A percentile compares a stretch with the other conserved stretches of the same genome.
Evolutionary conservation across 2,329 filamentous ascomycete genomes (phyloP).

Genomic region (Escovopsis sp.): DNA sequence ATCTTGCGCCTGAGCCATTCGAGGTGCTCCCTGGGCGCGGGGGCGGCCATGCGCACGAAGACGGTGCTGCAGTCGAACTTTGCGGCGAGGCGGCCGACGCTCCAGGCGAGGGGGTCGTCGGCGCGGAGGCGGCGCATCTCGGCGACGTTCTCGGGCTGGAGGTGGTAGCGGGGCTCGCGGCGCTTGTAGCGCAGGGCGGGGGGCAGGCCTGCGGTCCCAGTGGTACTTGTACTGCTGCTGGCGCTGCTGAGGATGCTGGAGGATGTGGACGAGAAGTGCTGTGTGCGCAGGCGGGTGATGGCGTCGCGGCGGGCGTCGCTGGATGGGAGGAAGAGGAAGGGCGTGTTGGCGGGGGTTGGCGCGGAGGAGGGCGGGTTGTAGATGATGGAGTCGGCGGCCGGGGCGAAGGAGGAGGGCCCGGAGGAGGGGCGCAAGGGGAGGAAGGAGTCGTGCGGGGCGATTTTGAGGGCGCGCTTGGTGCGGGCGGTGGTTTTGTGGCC

Average conservation of each 20-base stretch:
- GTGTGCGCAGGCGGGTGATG: slow-evolving; percentile 21
- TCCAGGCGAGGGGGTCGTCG: slow-evolving; percentile 41
- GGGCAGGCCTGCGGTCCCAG: slow-evolving; percentile 27
- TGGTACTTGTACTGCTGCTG: slow-evolving; percentile 22
- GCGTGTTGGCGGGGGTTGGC: slow-evolving; percentile 48
- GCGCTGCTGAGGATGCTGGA: too few species aligned
- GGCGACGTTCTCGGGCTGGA: slow-evolving; percentile 38
- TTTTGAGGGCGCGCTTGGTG: slow-evolving; percentile 42
- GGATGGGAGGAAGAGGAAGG: slow-evolving; percentile 49
- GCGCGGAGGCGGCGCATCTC: slow-evolving; percentile 43
- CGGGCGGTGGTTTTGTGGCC: slow-evolving; percentile 38
- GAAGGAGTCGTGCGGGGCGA: slow-evolving; percentile 47
- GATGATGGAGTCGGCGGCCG: slow-evolving; percentile 29
- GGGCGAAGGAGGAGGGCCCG: slow-evolving; percentile 13
- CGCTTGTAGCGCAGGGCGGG: slow-evolving; percentile 21
- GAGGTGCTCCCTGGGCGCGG: slow-evolving; percentile 32
- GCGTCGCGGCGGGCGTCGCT: slow-evolving; percentile 37
- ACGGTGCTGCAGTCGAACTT: slow-evolving; percentile 40
- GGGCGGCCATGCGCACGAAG: slow-evolving; percentile 45
- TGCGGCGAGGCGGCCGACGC: slow-evolving; percentile 34
- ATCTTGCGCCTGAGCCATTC: slow-evolving; percentile 28
- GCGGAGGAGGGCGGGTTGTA: slow-evolving; percentile 42
- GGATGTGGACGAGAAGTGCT: too few species aligned
- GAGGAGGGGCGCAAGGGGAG: slow-evolving; percentile 22
- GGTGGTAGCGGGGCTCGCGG: slow-evolving; percentile 31